phyloP scores from a whole-genome alignment of 495 filamentous ascomycete genomes.

The Tuber calosporum region DNA sequence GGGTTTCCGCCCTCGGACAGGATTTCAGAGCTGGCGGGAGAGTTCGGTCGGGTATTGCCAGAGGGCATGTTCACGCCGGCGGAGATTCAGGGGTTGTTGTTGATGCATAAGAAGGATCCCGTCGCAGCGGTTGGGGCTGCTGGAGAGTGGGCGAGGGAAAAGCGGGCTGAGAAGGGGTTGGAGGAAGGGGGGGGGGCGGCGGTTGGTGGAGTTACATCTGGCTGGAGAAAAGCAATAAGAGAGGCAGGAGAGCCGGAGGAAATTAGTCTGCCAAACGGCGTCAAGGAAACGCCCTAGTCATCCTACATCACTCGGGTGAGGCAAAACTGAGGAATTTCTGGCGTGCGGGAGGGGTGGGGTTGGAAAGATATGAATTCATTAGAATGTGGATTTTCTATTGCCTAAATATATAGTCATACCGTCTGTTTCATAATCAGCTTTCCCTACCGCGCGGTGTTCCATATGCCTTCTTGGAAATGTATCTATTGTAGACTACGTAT shows the following conservation, averaged over 20 bases:
- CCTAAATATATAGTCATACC: background rate
- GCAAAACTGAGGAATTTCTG: background rate
- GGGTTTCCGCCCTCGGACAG: constrained; percentile 37
- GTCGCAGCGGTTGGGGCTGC: constrained; percentile 51
- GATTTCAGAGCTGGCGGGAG: constrained; percentile 44
- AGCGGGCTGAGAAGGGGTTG: constrained; percentile 46
- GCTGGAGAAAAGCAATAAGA: background rate
- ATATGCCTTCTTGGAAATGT: background rate
- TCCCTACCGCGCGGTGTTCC: background rate
- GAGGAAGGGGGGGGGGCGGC: constrained; percentile 17
- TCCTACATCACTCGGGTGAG: background rate
- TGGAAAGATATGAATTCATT: background rate
- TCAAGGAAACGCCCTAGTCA: background rate
- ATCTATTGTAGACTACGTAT: background rate
- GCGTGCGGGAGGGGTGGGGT: background rate
- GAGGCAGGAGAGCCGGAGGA: background rate
- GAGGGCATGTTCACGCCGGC: constrained; percentile 54
- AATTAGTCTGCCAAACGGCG: too few relatives aligned
- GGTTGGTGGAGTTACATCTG: background rate
- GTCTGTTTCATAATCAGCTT: background rate
- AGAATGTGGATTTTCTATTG: background rate
- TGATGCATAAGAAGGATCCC: constrained; percentile 58
- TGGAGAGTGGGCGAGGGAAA: constrained; percentile 50
- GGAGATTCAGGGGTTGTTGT: constrained; percentile 61
- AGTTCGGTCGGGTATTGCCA: constrained; percentile 49